Percentiles rank a stretch among this genome's conserved stretches.
Conservation (phyloP, 1,284 basidiomycete species). For the Sporisorium scitamineum region DNA sequence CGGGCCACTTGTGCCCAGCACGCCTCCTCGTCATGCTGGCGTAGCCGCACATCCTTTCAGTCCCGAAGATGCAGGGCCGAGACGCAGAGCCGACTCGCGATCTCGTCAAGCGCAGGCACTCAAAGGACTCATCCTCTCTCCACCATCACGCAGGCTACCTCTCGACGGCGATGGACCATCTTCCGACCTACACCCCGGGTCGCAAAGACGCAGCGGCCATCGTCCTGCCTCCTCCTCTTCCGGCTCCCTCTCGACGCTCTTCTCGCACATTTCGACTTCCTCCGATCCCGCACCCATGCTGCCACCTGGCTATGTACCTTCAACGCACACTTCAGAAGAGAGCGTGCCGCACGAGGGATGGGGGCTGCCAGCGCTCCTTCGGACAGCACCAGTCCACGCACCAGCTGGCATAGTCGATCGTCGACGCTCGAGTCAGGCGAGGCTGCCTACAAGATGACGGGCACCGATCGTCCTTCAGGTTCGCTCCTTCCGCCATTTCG, state of each 20-base stretch:
- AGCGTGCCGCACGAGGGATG: conserved; percentile 39
- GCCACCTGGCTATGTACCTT: conserved; percentile 34
- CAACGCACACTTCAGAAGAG: conserved; percentile 38
- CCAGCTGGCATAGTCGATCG: conserved; percentile 57
- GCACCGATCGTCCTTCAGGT: conserved; percentile 21
- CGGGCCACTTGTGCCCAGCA: conserved; percentile 32
- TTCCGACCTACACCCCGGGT: conserved; percentile 26
- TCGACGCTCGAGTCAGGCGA: conserved; percentile 56
- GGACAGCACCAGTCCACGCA: conserved; percentile 43
- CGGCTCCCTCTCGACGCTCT: conserved; percentile 45
- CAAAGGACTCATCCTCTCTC: conserved; percentile 49
- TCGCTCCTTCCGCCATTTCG: conserved; percentile 44
- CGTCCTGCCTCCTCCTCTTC: conserved; percentile 47
- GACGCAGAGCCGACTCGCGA: conserved; percentile 45
- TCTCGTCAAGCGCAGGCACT: conserved; percentile 48
- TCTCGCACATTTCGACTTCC: conserved; percentile 48
- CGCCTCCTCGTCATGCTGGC: conserved; percentile 38
- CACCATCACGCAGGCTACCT: conserved; percentile 35
- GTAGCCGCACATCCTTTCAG: conserved; percentile 36
- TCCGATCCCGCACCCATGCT: conserved; percentile 50
- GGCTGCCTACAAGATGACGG: conserved; percentile 43
- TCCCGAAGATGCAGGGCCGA: conserved; percentile 30
- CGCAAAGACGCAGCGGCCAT: conserved; percentile 35
- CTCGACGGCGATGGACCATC: conserved; percentile 40
- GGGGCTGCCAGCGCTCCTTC: conserved; percentile 43